Conservation (phyloP, 202 grass and related monocot species). For the Zizania palustris region DNA sequence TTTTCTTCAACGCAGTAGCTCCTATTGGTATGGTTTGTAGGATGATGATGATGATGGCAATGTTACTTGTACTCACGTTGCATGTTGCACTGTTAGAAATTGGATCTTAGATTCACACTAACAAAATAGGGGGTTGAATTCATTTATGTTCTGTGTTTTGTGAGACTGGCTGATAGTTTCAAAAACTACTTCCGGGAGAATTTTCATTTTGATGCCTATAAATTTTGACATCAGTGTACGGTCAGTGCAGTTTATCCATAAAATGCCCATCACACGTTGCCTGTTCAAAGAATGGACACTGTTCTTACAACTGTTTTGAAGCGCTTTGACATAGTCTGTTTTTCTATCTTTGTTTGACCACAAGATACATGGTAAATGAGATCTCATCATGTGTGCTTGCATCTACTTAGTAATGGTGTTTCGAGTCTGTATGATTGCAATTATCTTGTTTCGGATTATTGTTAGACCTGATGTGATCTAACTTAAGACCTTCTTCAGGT, state of each 20-base stretch:
- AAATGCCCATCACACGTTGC: background rate
- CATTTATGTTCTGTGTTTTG: background rate
- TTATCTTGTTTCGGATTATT: constrained; percentile 31
- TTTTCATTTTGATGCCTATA: background rate
- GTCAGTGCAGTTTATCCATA: background rate
- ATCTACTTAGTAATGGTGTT: background rate
- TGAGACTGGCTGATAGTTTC: background rate
- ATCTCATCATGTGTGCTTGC: background rate
- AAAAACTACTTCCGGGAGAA: background rate
- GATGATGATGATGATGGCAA: background rate
- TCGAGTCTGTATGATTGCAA: background rate
- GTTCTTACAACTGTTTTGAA: constrained; percentile 14
- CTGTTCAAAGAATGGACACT: background rate
- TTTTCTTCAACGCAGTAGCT: background rate
- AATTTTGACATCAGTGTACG: background rate
- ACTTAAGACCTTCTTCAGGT: constrained; percentile 46
- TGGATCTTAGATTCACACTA: background rate
- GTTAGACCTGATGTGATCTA: constrained; percentile 3
- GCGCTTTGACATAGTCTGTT: background rate
- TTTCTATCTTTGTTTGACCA: background rate
- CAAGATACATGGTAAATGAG: background rate
- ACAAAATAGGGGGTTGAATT: background rate
- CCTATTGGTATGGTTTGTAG: background rate
- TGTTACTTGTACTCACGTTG: background rate
- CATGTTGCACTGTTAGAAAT: background rate